A percentile compares a stretch with the other conserved stretches of the same genome.
Evolutionary conservation across 2,329 filamentous ascomycete genomes (phyloP).

Genomic region (Alternaria atra): DNA sequence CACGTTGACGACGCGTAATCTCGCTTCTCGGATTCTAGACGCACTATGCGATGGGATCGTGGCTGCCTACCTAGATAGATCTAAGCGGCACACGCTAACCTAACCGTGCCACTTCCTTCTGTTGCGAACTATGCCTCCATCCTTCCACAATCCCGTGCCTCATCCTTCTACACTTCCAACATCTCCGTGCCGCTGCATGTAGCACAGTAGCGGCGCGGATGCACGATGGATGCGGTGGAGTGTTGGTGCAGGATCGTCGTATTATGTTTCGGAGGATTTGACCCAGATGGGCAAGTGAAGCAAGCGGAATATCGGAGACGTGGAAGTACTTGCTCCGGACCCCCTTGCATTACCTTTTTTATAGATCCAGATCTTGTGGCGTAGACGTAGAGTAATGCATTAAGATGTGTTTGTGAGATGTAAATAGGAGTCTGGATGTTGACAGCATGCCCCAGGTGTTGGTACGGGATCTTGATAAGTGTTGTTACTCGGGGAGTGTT

Average conservation of each 20-base stretch:
- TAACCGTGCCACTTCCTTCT: neutral
- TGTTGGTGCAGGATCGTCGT: neutral
- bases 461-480: no score
- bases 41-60: neutral
- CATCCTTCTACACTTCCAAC: neutral
- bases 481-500: no score
- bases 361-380: neutral
- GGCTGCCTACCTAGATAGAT: neutral
- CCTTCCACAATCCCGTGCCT: no score
- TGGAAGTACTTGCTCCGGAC: neutral
- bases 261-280: neutral
- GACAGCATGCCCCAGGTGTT: no score
- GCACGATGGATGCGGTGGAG: neutral
- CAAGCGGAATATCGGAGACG: neutral
- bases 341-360: neutral
- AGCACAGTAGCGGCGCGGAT: neutral
- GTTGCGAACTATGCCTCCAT: no score
- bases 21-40: neutral
- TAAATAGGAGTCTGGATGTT: no score
- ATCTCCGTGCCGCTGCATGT: neutral
- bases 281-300: neutral
- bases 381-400: neutral
- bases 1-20: neutral
- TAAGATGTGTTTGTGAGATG: no score
- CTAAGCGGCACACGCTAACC: neutral